Base-by-base conservation (phyloP, 164 flowering plant genomes). In the Annona cherimola region DNA sequence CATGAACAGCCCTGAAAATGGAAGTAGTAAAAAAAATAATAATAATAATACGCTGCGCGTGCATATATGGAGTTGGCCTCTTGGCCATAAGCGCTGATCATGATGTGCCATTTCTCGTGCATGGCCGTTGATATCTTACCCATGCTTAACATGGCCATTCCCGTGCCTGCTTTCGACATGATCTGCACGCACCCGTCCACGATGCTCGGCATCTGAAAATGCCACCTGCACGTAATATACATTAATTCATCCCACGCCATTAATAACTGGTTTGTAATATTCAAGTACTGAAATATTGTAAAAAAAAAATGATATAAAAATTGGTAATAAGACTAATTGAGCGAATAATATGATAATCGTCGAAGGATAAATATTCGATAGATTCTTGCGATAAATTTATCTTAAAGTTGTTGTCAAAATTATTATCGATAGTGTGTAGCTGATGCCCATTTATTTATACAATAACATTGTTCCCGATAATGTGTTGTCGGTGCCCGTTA, bases 71-170 rank as follows among this genome's bases (percentile, higher is more conserved):
- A 0, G 35, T 26, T 26, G 35, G 35, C 35, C 35, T 26, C 35
- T 26, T 26, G 35, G 35, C 35, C 35, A 26, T 26, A 26, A 26
- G 35, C 64, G 9, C 5, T 19, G 35, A 19, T 7, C 35, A 61
- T 7, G 41, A 61, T 18, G 3, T 61, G 8, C 39, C 19, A 4
- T 8, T 19, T 26, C 26, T 20, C 5, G 64, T 4, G 18, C 9
- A 61, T 19, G 19, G 18, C 4, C 2, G 41, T 14, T 6, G 40
- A 42, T 2, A 40, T 41, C 86, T 76, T 69, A 91, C 96, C 96
- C 90, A 91, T 84, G 69, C 83, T 88, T 75, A 91, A 91, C 93
- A 90, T 90, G 71, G 97, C 89, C 55, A 86, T 87, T 64, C 97
- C 97, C 5, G 83, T 78, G 42, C 94, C 94, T n/a, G 92, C 91